These are phyloP conservation scores for Stentor coeruleus DNA, from an alignment of 73 alveolate genomes.

Conservation along the genomic window DNA sequence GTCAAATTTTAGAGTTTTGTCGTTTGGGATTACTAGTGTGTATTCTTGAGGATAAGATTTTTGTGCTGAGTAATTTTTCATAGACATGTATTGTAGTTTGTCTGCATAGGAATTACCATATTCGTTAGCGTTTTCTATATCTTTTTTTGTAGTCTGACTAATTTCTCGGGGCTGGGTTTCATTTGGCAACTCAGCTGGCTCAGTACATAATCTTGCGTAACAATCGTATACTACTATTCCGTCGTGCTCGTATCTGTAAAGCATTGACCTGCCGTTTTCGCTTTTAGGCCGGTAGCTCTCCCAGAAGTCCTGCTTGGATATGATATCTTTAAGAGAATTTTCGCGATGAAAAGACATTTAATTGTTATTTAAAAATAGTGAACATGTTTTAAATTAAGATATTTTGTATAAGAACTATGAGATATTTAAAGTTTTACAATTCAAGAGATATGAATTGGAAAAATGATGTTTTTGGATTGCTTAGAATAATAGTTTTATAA, in stretches of 20 bases:
- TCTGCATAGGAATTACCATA: slow-evolving; percentile 14
- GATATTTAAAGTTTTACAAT: no score
- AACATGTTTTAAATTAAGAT: no score
- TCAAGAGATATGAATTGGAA: no score
- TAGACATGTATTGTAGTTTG: background rate
- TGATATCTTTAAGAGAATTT: no score
- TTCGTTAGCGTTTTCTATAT: background rate
- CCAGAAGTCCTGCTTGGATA: slow-evolving; percentile 26
- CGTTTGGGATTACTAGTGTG: slow-evolving; percentile 25
- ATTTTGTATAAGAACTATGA: no score
- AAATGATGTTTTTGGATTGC: no score
- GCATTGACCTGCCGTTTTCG: slow-evolving; percentile 23
- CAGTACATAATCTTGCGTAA: background rate
- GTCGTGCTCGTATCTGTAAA: slow-evolving; percentile 5
- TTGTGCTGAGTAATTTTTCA: background rate
- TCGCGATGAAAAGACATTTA: no score
- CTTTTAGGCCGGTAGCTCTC: background rate
- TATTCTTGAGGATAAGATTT: background rate
- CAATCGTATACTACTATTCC: slow-evolving; percentile 14
- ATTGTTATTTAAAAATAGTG: no score
- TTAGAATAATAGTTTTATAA: no score
- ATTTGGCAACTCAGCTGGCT: background rate
- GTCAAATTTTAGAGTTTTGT: slow-evolving; percentile 32
- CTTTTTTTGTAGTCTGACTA: background rate
- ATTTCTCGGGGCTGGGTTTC: background rate